A percentile compares a stretch with the other conserved stretches of the same genome.
These are phyloP conservation scores for Akanthomyces lecanii DNA, from an alignment of 2,329 filamentous ascomycete species.

Conservation along the genomic window DNA sequence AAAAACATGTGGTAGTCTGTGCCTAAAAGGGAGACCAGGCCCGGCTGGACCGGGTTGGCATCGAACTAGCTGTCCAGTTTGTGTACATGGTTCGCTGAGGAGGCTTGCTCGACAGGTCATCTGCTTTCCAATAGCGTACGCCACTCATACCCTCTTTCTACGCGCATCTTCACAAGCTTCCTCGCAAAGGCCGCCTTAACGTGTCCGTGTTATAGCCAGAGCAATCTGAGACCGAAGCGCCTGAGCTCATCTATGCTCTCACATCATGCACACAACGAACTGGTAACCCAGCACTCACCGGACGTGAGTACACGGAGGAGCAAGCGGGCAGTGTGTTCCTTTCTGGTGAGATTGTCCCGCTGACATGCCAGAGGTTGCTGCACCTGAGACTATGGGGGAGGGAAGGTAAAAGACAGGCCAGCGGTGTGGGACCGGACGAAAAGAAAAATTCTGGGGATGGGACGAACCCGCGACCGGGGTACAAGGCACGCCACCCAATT, in stretches of 20 bases:
- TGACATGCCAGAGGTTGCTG: too few species aligned
- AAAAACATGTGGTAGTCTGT: constrained; percentile 1
- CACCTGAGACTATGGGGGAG: not conserved
- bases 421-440: not conserved
- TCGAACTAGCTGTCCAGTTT: not conserved
- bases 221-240: not conserved
- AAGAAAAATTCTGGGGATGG: not conserved
- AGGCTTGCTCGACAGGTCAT: constrained; percentile 3
- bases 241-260: too few species aligned
- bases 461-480: not conserved
- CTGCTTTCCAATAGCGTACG: constrained; percentile 4
- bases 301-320: too few species aligned
- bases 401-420: not conserved
- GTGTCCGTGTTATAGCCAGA: not conserved
- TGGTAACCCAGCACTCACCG: too few species aligned
- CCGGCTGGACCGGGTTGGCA: not conserved
- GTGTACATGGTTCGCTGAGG: not conserved
- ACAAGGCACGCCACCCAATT: not conserved
- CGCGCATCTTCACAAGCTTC: not conserved
- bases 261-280: too few species aligned
- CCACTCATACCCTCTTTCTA: not conserved
- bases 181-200: not conserved
- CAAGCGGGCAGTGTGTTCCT: too few species aligned
- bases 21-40: not conserved
- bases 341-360: too few species aligned